Evolutionary conservation across 352 stramenopile species (phyloP), one percentile per base, ranked within the genome.

Genomic region (Pythium vanterpoolii): DNA sequence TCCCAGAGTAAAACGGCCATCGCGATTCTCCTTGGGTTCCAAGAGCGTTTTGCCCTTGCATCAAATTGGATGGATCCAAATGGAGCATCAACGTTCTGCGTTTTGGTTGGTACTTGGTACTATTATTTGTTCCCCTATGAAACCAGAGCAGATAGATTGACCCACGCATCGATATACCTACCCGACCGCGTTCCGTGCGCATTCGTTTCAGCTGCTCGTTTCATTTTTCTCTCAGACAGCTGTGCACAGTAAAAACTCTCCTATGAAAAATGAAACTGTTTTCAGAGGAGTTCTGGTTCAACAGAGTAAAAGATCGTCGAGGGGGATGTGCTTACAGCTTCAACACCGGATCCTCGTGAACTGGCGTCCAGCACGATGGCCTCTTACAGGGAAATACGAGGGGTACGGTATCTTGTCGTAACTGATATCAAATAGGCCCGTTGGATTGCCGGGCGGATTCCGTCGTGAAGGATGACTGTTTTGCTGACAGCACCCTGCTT

Each of bases 141-240:
- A 5, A 42, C 1, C 34, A 42, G 34, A 5, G 9, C 34, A 4
- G 8, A 42, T 42, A 19, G 34, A 42, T 18, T 42, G 13, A 16
- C 34, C 5, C 34, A 16, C 31, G 6, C 31, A 6, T 11, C 6
- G 6, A 36, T 16, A 11, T 21, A 18, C 4, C 34, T n/a, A 11
- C 19, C 13, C 1, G 31, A 5, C 9, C n/a, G 11, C 2, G 39
- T 26, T 46, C n/a, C 39, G 2, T 13, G n/a, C 8, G 39, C n/a
- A 19, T 46, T 46, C 39, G 39, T 46, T 46, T 46, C 39, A 46
- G 24, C 27, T 46, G 16, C n/a, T 44, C 11, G 27, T 52, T 39
- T 52, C 26, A 34, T 26, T 52, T 39, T 30, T 52, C 27, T n/a
- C n/a, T n/a, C n/a, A n/a, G n/a, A n/a, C n/a, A n/a, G n/a, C n/a